phyloP scores from a whole-genome alignment of 2,329 filamentous ascomycete genomes.

The Colletotrichum echinochloae region DNA sequence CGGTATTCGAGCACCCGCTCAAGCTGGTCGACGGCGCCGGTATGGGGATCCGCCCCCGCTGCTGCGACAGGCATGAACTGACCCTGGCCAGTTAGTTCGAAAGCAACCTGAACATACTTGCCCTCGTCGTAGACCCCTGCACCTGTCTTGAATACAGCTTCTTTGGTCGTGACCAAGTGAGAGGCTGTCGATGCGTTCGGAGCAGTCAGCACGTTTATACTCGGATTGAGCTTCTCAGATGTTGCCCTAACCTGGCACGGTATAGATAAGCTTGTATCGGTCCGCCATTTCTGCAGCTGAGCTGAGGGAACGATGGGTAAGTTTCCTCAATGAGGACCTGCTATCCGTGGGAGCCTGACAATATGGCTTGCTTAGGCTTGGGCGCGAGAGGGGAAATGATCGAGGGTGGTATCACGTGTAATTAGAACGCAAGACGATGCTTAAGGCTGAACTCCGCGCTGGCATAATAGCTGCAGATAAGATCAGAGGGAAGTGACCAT shows the following conservation, averaged over 20 bases:
- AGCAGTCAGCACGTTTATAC: background rate
- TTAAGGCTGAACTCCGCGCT: background rate
- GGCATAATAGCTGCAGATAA: background rate
- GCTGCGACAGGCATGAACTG: conserved; percentile 59
- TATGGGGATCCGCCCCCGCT: conserved; percentile 58
- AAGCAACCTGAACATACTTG: conserved; percentile 46
- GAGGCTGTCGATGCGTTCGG: conserved; percentile 21
- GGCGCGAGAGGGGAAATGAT: conserved; percentile 1
- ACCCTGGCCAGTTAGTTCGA: conserved; percentile 53
- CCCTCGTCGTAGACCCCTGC: conserved; percentile 45
- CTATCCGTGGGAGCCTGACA: background rate
- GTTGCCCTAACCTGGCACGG: conserved; percentile 11
- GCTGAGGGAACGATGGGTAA: background rate
- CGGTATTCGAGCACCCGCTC: conserved; percentile 60
- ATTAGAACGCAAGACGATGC: background rate
- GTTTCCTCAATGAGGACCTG: too few relatives aligned
- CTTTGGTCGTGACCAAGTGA: conserved; percentile 42
- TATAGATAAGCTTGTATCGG: conserved; percentile 38
- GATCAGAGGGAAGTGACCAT: background rate
- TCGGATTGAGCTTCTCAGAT: conserved; percentile 1
- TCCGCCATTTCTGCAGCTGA: conserved; percentile 36
- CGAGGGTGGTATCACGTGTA: conserved; percentile 9
- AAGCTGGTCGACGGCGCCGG: conserved; percentile 57
- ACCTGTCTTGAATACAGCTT: conserved; percentile 44
- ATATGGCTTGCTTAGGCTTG: background rate